Conservation (phyloP, 2,329 filamentous ascomycete genomes). For the Monosporascus ibericus region DNA sequence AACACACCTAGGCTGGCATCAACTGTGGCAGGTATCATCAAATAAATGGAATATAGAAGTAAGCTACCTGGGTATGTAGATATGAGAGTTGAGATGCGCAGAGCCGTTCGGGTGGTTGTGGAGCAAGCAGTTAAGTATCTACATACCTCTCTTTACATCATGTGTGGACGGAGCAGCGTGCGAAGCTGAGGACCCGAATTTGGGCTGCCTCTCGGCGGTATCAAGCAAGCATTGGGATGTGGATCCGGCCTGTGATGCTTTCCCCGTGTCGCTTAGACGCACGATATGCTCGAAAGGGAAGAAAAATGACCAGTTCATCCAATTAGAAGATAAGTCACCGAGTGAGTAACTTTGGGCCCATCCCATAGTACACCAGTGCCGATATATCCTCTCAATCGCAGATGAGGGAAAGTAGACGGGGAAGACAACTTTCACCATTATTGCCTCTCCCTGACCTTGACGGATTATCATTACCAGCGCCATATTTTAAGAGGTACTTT, state of each 20-base stretch:
- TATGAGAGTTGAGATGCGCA: not conserved
- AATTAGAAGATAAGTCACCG: constrained; percentile 3
- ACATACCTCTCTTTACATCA: constrained; percentile 3
- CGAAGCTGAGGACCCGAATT: constrained; percentile 2
- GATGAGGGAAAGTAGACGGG: not conserved
- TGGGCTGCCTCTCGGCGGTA: not conserved
- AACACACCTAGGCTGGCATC: not conserved
- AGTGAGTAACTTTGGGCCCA: too few species aligned
- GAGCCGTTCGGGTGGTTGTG: too few species aligned
- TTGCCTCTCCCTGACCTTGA: not conserved
- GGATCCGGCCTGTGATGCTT: not conserved
- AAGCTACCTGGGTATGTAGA: not conserved
- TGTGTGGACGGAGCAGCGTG: constrained; percentile 8
- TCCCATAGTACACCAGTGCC: too few species aligned
- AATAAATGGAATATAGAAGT: not conserved
- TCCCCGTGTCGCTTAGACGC: not conserved
- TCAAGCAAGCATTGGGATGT: not conserved
- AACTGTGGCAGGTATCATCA: not conserved
- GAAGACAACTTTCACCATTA: not conserved
- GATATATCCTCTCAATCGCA: not conserved
- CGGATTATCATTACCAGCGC: not conserved
- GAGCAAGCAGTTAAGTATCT: too few species aligned
- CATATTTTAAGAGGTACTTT: not conserved
- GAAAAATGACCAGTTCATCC: too few species aligned
- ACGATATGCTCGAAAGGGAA: not conserved